Evolutionary conservation across 2,329 filamentous ascomycete genomes (phyloP).

Genomic region (Neoscytalidium dimidiatum): DNA sequence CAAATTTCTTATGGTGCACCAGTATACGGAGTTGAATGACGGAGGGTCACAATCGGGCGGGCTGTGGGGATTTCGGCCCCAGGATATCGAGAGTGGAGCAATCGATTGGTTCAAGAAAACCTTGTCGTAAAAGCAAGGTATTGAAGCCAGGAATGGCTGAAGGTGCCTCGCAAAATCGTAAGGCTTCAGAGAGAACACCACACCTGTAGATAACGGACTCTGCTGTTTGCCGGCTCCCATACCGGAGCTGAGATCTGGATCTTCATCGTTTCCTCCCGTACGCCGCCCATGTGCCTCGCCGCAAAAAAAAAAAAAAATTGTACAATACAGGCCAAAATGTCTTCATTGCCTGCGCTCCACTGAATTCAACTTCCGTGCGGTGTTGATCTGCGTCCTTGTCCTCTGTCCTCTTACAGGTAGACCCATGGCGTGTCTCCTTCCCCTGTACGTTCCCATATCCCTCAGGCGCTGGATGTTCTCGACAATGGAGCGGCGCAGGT

Average conservation of each 20-base stretch:
- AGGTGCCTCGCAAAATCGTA: no score
- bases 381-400: conserved; percentile 74
- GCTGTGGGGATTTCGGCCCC: neutral
- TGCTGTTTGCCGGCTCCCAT: no score
- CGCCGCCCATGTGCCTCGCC: conserved; percentile 15
- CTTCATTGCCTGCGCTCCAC: conserved; percentile 52
- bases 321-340: neutral
- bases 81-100: neutral
- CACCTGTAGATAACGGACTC: no score
- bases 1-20: neutral
- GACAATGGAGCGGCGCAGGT: conserved; percentile 72
- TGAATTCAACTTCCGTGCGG: conserved; percentile 60
- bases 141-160: no score
- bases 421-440: conserved; percentile 87
- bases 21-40: neutral
- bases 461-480: conserved; percentile 85
- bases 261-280: neutral
- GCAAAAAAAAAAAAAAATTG: neutral
- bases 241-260: neutral
- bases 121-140: neutral
- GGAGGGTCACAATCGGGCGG: neutral
- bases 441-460: conserved; percentile 88
- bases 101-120: neutral
- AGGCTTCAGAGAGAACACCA: no score
- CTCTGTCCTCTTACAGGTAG: conserved; percentile 88